phyloP scores from a whole-genome alignment of 352 stramenopile genomes.

The Pythium diclinum region DNA sequence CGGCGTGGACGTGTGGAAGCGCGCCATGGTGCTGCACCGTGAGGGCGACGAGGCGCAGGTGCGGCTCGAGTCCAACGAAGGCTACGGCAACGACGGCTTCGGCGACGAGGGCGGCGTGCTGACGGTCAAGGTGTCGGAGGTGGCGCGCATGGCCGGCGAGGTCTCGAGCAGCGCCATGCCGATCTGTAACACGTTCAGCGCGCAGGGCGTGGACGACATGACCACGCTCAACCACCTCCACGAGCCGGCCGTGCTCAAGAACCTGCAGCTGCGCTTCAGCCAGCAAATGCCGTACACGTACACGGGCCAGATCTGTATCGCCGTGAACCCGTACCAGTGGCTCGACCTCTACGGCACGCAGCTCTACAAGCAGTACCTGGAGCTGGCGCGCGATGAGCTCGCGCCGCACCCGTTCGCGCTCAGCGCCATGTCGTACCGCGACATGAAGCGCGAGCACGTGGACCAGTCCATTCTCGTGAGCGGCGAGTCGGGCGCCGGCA shows the following conservation, averaged over 20 bases:
- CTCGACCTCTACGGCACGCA: constrained; percentile 68
- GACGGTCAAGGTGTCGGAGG: constrained; percentile 57
- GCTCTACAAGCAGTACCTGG: constrained; percentile 64
- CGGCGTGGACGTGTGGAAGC: constrained; percentile 73
- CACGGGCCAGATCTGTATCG: constrained; percentile 77
- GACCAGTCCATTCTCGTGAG: constrained; percentile 64
- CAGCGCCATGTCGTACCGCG: constrained; percentile 60
- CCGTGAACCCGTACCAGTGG: constrained; percentile 82
- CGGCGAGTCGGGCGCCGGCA: constrained; percentile 17
- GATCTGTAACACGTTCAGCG: constrained; percentile 78
- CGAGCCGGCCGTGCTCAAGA: constrained; percentile 73
- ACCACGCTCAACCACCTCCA: constrained; percentile 78
- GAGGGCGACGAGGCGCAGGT: constrained; percentile 54
- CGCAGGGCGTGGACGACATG: constrained; percentile 71
- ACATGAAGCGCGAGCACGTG: constrained; percentile 68
- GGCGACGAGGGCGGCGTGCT: constrained; percentile 63
- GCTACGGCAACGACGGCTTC: constrained; percentile 34
- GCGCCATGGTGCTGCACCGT: constrained; percentile 60
- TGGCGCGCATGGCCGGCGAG: constrained; percentile 65
- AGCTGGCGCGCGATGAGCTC: constrained; percentile 49
- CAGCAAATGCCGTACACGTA: constrained; percentile 80
- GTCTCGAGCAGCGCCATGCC: constrained; percentile 76
- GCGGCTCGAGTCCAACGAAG: constrained; percentile 55
- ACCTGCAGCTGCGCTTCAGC: constrained; percentile 66
- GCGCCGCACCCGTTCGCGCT: constrained; percentile 69